Conservation (phyloP, 2,329 filamentous ascomycete genomes). For the Calycina herbarum region DNA sequence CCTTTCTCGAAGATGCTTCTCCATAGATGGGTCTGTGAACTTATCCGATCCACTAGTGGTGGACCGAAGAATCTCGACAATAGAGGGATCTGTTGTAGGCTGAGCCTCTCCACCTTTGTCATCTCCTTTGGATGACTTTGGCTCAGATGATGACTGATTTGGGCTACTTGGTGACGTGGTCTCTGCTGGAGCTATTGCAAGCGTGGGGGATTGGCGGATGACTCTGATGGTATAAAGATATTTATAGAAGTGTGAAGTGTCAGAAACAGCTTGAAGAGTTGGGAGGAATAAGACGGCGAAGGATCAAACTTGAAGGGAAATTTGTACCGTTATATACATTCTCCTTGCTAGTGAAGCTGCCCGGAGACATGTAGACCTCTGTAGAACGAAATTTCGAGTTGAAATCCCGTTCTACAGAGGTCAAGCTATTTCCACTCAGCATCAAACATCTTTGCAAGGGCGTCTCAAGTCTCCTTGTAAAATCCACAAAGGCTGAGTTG, state of each 20-base stretch:
- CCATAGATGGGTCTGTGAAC: constrained; percentile 10
- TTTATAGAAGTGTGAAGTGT: neutral
- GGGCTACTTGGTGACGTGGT: too few species aligned
- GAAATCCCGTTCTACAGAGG: too few species aligned
- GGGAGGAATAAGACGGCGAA: neutral
- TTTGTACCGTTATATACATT: neutral
- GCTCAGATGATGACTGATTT: constrained; percentile 11
- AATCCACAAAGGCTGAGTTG: too few species aligned
- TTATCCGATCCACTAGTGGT: constrained; percentile 7
- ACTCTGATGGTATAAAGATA: too few species aligned
- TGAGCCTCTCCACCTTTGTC: constrained; percentile 1
- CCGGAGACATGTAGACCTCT: too few species aligned
- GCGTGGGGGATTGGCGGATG: too few species aligned
- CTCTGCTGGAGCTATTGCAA: too few species aligned
- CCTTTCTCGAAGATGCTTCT: constrained; percentile 3
- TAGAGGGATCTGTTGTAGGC: constrained; percentile 8
- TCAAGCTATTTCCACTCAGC: too few species aligned
- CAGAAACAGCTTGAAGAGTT: constrained; percentile 1
- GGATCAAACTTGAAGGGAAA: constrained; percentile 9
- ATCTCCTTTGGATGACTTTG: constrained; percentile 10
- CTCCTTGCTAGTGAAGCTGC: too few species aligned
- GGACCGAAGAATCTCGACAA: constrained; percentile 7
- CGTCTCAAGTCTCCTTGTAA: too few species aligned
- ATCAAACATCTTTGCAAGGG: too few species aligned
- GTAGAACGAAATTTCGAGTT: too few species aligned